Base-by-base conservation (phyloP, 192 early-diverging fungal genomes). In the Umbelopsis isabellina region DNA sequence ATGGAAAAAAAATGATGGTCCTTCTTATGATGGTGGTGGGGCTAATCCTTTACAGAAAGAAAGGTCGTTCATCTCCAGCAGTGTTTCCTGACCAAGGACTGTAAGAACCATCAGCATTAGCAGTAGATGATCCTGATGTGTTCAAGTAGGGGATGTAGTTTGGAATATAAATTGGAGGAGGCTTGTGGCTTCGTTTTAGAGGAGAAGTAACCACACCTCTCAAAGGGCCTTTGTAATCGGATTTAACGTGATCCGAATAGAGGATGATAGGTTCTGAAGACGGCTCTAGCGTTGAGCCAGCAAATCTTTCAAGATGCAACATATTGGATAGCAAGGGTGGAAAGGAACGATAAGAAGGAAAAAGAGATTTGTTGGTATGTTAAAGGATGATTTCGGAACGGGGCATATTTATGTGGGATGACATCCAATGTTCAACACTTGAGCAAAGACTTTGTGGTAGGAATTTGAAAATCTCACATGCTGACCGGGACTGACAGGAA, bases 281-380 rank as follows among this genome's bases (percentile, higher is more conserved):
- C 12, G 72, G 72, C 45, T 74, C 72, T 20, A 74, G 51, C 11
- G 72, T 74, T 30, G 72, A 74, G 23, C 72, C 72, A 27, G 72
- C 49, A 48, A 50, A 74, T 48, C 72, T 33, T 65, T 55, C 41
- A 12, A 74, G 72, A 44, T 22, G 18, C 20, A 69, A 69, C 55
- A 61, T 61, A 41, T 61, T 61, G 55, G 18, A 11, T 35, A 18
- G 16, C 37, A 41, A 41, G 27, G 37, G 10, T 12, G 55, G 6
- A 35, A 35, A 25, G 55, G 18, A 13, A 61, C 3, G 30, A 30
- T 33, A 12, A 61, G 55, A 35, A 35, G 27, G 12, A 30, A 16
- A 16, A 15, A 12, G 13, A n/a, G 18, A 58, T 5, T 30, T 30
- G 27, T 30, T 30, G 27, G 27, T 30, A 2, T 30, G 27, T 30